Conservation (phyloP, 148 eudicot genomes). For the Rheum nobile region DNA sequence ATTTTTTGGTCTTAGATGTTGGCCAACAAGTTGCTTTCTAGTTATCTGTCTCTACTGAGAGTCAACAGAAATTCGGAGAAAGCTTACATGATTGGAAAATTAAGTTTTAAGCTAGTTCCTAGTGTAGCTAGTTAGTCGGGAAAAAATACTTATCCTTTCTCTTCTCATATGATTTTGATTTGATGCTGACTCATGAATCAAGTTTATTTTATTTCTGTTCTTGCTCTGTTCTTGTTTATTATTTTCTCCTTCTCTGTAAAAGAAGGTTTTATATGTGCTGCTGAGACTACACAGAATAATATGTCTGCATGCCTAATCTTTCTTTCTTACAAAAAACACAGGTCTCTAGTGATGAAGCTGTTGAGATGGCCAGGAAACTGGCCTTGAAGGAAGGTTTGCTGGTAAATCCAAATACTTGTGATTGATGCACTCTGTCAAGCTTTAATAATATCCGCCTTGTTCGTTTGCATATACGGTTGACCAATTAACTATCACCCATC, state of each 20-base stretch:
- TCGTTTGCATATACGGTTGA: neutral
- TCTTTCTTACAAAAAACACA: conserved; percentile 10
- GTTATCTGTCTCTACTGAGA: too few species aligned
- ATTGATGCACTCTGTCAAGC: neutral
- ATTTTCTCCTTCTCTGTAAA: neutral
- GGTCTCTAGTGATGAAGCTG: conserved; percentile 53
- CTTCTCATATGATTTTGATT: neutral
- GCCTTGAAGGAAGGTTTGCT: conserved; percentile 65
- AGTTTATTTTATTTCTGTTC: neutral
- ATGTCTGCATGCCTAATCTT: neutral
- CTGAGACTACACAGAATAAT: neutral
- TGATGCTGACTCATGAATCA: neutral
- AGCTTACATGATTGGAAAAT: too few species aligned
- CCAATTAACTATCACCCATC: conserved; percentile 1
- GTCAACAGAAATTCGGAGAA: too few species aligned
- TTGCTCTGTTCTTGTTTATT: neutral
- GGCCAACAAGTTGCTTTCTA: neutral
- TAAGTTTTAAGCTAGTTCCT: too few species aligned
- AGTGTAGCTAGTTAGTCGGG: too few species aligned
- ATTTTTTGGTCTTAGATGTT: neutral
- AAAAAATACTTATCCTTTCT: neutral
- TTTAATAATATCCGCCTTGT: neutral
- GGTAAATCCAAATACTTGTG: conserved; percentile 22
- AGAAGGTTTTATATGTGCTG: neutral
- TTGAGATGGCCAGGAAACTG: conserved; percentile 56